phyloP scores from a whole-genome alignment of 306 rosid species.

The Biancaea sappan region DNA sequence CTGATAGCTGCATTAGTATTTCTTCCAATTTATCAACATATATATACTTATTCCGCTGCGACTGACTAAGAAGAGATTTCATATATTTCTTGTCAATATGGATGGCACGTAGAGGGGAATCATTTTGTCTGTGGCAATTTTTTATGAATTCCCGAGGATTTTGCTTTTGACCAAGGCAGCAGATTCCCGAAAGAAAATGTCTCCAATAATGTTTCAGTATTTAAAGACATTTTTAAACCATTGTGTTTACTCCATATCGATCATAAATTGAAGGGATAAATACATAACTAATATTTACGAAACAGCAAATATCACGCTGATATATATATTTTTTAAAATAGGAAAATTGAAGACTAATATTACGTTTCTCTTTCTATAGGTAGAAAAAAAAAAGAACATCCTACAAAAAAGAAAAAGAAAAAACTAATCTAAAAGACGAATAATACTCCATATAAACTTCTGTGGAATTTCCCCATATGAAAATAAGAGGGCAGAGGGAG shows the following conservation, averaged over 20 bases:
- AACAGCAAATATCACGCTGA: too few species aligned
- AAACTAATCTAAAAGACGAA: too few species aligned
- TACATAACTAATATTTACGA: too few species aligned
- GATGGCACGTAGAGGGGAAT: slow-evolving; percentile 50
- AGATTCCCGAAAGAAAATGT: neutral
- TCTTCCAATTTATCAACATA: slow-evolving; percentile 10
- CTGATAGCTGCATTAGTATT: slow-evolving; percentile 27
- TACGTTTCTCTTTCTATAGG: too few species aligned
- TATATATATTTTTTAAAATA: too few species aligned
- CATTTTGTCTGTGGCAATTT: slow-evolving; percentile 30
- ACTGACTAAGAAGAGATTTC: slow-evolving; percentile 12
- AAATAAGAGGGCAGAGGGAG: too few species aligned
- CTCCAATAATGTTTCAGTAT: neutral
- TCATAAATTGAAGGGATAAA: neutral
- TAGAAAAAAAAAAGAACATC: too few species aligned
- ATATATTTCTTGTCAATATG: slow-evolving; percentile 21
- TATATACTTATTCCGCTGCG: neutral
- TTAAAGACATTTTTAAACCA: neutral
- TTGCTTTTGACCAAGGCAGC: slow-evolving; percentile 33
- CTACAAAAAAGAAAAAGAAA: too few species aligned
- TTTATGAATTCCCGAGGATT: neutral
- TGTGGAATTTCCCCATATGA: too few species aligned
- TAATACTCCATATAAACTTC: too few species aligned
- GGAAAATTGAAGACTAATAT: too few species aligned
- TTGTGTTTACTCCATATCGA: neutral